These are phyloP conservation scores for Phytophthora sp. DNA, from an alignment of 352 stramenopile species.

Conservation along the genomic window DNA sequence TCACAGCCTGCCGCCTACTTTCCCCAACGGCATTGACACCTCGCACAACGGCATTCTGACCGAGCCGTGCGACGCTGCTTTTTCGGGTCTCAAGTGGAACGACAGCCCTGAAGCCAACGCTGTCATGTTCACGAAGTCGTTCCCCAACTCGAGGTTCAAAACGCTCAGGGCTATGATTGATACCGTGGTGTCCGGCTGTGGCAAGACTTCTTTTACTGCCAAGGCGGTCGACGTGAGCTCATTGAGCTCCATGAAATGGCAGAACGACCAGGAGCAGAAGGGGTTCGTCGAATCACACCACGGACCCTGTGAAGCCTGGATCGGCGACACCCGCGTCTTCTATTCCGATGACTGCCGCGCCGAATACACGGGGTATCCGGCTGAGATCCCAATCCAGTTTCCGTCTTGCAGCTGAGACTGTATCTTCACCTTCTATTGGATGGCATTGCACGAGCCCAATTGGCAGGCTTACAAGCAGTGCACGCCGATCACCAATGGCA, in stretches of 20 bases:
- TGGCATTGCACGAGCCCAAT: slow-evolving; percentile 53
- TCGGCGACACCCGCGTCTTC: slow-evolving; percentile 47
- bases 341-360: slow-evolving; percentile 47
- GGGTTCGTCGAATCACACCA: slow-evolving; percentile 56
- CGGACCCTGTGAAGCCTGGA: slow-evolving; percentile 57
- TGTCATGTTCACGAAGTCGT: slow-evolving; percentile 36
- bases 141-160: slow-evolving; percentile 40
- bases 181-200: slow-evolving; percentile 32
- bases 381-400: slow-evolving; percentile 59
- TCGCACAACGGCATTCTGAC: slow-evolving; percentile 35
- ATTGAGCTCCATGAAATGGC: slow-evolving; percentile 49
- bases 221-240: slow-evolving; percentile 41
- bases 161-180: slow-evolving; percentile 48
- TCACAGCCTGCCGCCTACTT: slow-evolving; percentile 39
- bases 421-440: slow-evolving; percentile 66
- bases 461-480: slow-evolving; percentile 71
- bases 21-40: slow-evolving; percentile 38
- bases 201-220: slow-evolving; percentile 21
- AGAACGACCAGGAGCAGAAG: slow-evolving; percentile 48
- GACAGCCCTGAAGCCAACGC: slow-evolving; percentile 34
- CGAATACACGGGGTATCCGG: slow-evolving; percentile 48
- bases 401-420: slow-evolving; percentile 55
- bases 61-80: slow-evolving; percentile 31
- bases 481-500: slow-evolving; percentile 39
- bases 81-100: slow-evolving; percentile 39